Evolutionary conservation across 1,284 basidiomycete species (phyloP), one percentile per base, ranked within the genome.

Genomic region (Pseudozyma tsukubaensis): DNA sequence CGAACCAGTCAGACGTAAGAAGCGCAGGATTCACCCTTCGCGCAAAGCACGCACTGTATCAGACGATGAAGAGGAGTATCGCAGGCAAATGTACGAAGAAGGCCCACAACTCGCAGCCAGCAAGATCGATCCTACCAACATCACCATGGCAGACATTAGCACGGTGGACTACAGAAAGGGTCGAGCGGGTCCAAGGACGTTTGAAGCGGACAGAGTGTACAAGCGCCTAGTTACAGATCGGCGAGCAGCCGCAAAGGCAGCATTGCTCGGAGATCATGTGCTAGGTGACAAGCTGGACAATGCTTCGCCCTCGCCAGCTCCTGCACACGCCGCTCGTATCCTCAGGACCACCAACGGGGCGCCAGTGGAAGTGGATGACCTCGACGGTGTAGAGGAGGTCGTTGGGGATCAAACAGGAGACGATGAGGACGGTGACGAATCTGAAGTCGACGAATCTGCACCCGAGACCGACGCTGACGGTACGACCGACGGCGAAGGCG

Each of bases 131-230:
- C 58, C 68, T 1, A 9, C 53, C 44, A 58, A 55, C 50, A 62
- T 66, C 42, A 58, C 62, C 29, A 78, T 78, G 76, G 58, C 56
- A 12, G 74, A 78, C 13, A 65, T 82, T 58, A 72, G 76, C 39
- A 59, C 59, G 14, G 58, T 54, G 10, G 55, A 76, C 10, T 78
- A 74, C 55, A 72, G 66, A 39, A 74, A 61, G n/a, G 80, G 80
- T 16, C 64, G 80, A 9, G 79, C 77, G 6, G 78, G 80, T 18
- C 76, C 78, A 13, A 60, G 80, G 13, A 83, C 81, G 3, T 83
- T 83, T 49, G 79, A 81, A 36, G 61, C 81, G 1, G 77, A 79
- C 14, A 70, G 79, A 13, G 76, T 77, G 21, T 75, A 76, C 24
- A 73, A 62, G 47, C 53, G 72, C 9, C 64, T 76, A 18, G 73